Conservation (phyloP, 2,329 filamentous ascomycete species). For the Penicillium sp. region DNA sequence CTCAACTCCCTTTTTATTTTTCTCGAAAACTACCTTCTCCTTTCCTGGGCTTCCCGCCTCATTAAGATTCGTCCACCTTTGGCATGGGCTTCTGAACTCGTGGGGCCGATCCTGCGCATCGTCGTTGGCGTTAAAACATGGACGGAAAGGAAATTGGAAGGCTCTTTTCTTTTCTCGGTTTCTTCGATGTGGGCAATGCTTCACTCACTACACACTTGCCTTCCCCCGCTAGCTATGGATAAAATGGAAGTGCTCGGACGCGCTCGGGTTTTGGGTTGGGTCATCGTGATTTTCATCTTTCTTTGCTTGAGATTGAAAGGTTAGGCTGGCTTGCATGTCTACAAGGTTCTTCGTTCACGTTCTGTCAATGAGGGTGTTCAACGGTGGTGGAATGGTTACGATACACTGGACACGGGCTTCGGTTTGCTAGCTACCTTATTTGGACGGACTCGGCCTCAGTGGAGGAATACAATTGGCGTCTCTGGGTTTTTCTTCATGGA, state of each 20-base stretch:
- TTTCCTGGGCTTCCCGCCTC: conserved; percentile 11
- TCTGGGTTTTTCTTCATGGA: too few relatives aligned
- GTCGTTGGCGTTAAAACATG: conserved; percentile 10
- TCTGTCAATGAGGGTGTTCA: neutral
- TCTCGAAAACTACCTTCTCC: neutral
- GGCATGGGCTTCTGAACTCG: conserved; percentile 19
- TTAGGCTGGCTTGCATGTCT: neutral
- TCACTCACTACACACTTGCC: conserved; percentile 1
- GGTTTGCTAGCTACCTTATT: too few relatives aligned
- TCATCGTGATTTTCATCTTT: conserved; percentile 1
- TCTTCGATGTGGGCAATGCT: neutral
- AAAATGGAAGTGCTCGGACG: conserved; percentile 14
- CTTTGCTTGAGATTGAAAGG: neutral
- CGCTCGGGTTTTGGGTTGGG: neutral
- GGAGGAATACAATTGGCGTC: too few relatives aligned
- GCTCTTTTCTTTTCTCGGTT: neutral
- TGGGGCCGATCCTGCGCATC: conserved; percentile 12
- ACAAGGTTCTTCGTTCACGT: neutral
- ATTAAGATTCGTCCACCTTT: neutral
- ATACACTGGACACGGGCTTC: neutral
- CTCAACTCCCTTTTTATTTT: conserved; percentile 12
- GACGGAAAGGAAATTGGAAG: neutral
- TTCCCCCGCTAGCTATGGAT: conserved; percentile 10
- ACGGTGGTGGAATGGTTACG: neutral
- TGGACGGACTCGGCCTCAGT: too few relatives aligned